Percentiles rank a stretch among this genome's conserved stretches.
Evolutionary conservation across 2,329 filamentous ascomycete species (phyloP).

Genomic region (Stachybotrys chlorohalonatus): DNA sequence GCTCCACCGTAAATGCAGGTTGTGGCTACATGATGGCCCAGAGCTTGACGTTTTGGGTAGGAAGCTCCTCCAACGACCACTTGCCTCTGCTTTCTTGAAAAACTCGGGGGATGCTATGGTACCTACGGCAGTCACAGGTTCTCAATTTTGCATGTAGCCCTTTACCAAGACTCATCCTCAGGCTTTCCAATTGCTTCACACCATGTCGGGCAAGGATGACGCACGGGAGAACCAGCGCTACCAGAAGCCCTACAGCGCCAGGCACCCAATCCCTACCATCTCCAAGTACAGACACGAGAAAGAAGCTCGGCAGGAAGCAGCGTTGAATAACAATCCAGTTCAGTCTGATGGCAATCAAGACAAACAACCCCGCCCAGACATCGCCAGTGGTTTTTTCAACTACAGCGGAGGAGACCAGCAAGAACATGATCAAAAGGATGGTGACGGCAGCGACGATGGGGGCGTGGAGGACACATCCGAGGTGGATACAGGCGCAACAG

Average conservation of each 20-base stretch:
- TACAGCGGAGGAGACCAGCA: conserved; percentile 4
- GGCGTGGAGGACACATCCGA: conserved; percentile 24
- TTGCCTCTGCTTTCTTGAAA: too few species aligned
- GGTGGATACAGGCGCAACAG: conserved; percentile 23
- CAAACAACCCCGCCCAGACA: not conserved
- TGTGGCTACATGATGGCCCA: too few species aligned
- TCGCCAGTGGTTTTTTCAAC: not conserved
- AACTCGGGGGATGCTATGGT: too few species aligned
- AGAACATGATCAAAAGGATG: conserved; percentile 4
- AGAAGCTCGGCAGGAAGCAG: conserved; percentile 31
- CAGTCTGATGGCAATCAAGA: conserved; percentile 4
- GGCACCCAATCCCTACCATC: conserved; percentile 38
- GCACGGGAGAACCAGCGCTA: conserved; percentile 27
- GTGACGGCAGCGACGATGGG: conserved; percentile 8
- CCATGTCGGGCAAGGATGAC: conserved; percentile 27
- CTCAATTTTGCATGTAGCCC: not conserved
- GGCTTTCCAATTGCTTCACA: conserved; percentile 3
- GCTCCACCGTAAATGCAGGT: not conserved
- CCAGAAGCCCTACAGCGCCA: conserved; percentile 30
- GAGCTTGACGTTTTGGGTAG: too few species aligned
- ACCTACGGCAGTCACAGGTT: not conserved
- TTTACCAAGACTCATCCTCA: not conserved
- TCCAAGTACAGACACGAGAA: conserved; percentile 38
- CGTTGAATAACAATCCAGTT: conserved; percentile 19
- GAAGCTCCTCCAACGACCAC: too few species aligned